Conservation (phyloP, 2,329 filamentous ascomycete genomes). For the Pseudogymnoascus sp. region DNA sequence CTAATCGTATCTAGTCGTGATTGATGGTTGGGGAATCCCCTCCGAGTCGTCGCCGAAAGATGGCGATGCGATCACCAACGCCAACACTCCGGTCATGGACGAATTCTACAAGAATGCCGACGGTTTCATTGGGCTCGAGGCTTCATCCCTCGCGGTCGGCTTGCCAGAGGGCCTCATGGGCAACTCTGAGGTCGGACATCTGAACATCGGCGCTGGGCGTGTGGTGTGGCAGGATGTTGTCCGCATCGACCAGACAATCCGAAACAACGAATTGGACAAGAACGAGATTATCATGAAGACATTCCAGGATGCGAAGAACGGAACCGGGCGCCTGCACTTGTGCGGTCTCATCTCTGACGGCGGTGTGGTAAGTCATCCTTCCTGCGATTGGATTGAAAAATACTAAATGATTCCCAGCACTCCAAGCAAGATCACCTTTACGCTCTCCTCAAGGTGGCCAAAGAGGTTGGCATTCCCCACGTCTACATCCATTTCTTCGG, state of each 20-base stretch:
- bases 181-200: constrained; percentile 95
- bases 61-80: constrained; percentile 92
- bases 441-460: constrained; percentile 80
- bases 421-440: constrained; percentile 92
- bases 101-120: constrained; percentile 74
- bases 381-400: neutral
- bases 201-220: constrained; percentile 96
- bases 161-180: constrained; percentile 97
- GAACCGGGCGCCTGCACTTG: constrained; percentile 87
- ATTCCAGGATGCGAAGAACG: constrained; percentile 73
- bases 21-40: constrained; percentile 96
- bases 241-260: constrained; percentile 85
- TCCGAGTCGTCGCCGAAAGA: constrained; percentile 72
- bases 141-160: constrained; percentile 90
- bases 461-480: constrained; percentile 77
- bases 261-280: constrained; percentile 39
- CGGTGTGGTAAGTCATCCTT: constrained; percentile 60
- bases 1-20: constrained; percentile 74
- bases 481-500: constrained; percentile 99
- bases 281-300: constrained; percentile 43
- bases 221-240: constrained; percentile 99
- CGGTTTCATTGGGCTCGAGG: constrained; percentile 88
- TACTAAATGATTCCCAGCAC: constrained; percentile 49
- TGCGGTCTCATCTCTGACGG: constrained; percentile 90
- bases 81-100: constrained; percentile 93